Base-by-base conservation (phyloP, 225 moss, liverwort and hornwort species). In the Thuidium tamariscinum region DNA sequence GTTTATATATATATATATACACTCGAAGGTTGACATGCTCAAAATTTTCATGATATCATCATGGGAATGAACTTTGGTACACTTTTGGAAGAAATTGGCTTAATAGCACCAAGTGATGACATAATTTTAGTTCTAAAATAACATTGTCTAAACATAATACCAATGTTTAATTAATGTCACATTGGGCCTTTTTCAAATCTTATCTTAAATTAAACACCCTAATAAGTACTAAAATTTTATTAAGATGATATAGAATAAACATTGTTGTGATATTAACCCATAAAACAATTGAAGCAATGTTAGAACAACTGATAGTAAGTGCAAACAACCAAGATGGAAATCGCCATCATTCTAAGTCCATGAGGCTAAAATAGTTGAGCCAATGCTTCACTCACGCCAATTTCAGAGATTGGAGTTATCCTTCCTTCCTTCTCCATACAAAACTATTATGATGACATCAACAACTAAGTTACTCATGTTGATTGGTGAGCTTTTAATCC, bases 301-400 rank as follows among this genome's bases (percentile, higher is more conserved):
- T 9, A 13, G 34, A 44, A 14, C 8, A 46, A 32, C 1, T 19
- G 1, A 18, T 41, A 37, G 12, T 1, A 32, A 4, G 32, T 20
- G 12, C 20, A 49, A 17, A 41, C 41, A 70, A 25, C 5, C 5
- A 69, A 1, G 25, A 69, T 39, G 25, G 4, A 69, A 68, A 13
- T 39, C 1, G 2, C 68, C 23, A 7, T 39, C 9, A 44, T 6
- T 9, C 23, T 39, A 14, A 69, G 14, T 15, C 25, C 25, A 26
- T 41, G 25, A 42, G 9, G 3, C 70, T 42, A 7, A 42, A 9
- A 70, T 42, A 70, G 16, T 70, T 15, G 16, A 70, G 16, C 9
- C 42, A 70, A 69, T 5, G 0, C 8, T 14, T 26, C 7, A 8
- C 25, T 41, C 39, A 39, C 0, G 5, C 8, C 3, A 2, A 2